Conservation (phyloP, 257 asterid species). For the Nicotiana tomentosiformis region DNA sequence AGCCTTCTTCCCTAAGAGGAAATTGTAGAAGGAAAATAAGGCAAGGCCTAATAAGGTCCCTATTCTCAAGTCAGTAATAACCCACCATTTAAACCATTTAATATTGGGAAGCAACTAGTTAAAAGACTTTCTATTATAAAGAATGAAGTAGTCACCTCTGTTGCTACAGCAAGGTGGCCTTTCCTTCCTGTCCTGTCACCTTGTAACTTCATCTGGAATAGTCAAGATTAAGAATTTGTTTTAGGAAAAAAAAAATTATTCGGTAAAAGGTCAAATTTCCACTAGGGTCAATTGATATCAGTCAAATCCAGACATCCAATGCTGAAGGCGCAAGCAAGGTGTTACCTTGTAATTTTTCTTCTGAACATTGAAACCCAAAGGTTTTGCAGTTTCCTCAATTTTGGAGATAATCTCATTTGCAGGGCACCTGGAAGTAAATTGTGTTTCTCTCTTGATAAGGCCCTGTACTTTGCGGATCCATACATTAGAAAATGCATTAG, state of each 20-base stretch:
- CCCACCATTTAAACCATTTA: not conserved
- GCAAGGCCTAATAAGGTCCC: not conserved
- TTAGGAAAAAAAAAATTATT: not conserved
- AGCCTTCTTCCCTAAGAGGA: not conserved
- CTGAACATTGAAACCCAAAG: conserved; percentile 71
- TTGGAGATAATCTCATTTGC: conserved; percentile 67
- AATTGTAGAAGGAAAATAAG: not conserved
- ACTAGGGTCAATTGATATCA: not conserved
- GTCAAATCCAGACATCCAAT: not conserved
- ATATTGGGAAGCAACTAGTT: not conserved
- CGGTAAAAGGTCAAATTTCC: not conserved
- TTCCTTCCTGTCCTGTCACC: conserved; percentile 80
- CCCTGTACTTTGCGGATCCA: conserved; percentile 36
- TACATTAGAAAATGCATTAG: conserved; percentile 11
- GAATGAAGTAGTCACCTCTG: conserved; percentile 48
- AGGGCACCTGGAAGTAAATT: conserved; percentile 61
- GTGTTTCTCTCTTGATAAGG: conserved; percentile 58
- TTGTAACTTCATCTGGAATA: conserved; percentile 60
- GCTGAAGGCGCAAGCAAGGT: not conserved
- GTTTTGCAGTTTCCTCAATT: conserved; percentile 80
- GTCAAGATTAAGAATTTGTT: not conserved
- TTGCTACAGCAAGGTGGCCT: conserved; percentile 77
- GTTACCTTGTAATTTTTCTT: conserved; percentile 67
- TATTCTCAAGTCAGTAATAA: not conserved
- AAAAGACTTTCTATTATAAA: not conserved